Evolutionary conservation across 805 yeast species (phyloP), one percentile per base, ranked within the genome.

Genomic region (Yarrowia sp.): DNA sequence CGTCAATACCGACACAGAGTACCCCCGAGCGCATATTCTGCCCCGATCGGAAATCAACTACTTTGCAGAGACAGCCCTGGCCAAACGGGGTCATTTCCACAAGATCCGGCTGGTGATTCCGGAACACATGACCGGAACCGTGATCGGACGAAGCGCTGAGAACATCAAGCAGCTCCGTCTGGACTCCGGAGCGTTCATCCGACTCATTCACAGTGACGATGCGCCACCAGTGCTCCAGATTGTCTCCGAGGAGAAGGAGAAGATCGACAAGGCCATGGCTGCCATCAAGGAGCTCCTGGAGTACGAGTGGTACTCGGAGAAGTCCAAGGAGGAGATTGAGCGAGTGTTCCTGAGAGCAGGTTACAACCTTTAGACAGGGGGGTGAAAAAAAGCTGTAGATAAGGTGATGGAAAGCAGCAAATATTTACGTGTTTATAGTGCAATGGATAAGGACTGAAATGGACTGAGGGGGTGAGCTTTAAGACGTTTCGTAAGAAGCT

Each of bases 281-380:
- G 41, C 10, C 3, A 19, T 58, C 41, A 58, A 58, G 41, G 22
- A 43, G 11, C 14, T 26, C 11, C 64, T 58, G 16, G 50, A 42
- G 32, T 11, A 43, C n/a, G 64, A 58, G 50, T 58, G 64, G 64
- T 16, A 42, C 50, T 58, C 64, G 32, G 64, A 58, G 10, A 58
- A 58, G 41, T 43, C 50, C 16, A 11, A 8, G 16, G 41, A n/a
- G 49, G 64, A 58, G 19, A 58, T 58, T 16, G 64, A 58, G 16
- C 8, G 15, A 32, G 43, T 58, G 10, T 58, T 58, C 42, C 40
- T 32, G 3, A 4, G 32, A 1, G 64, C 64, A 7, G 52, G 52
- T 2, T 48, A 26, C 11, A 48, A 48, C 14, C 7, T 48, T 2
- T 48, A 26, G 22, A 8, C 14, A 2, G 38, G 40, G 40, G 12